These are phyloP conservation scores for Globisporangium canariense DNA, from an alignment of 352 stramenopile genomes.

Conservation along the genomic window DNA sequence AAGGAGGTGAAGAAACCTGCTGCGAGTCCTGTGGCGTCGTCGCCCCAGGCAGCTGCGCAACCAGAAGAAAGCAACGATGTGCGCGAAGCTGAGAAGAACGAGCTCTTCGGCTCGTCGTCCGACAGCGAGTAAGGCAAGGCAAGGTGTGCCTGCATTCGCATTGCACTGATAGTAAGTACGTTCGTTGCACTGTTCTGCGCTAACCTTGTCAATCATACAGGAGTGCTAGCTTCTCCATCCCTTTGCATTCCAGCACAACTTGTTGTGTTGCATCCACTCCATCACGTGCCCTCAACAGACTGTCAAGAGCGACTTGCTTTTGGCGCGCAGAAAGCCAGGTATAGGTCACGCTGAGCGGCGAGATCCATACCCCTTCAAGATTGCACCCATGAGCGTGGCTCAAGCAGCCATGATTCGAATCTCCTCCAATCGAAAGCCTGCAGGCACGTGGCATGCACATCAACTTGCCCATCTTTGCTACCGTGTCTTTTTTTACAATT, in stretches of 20 bases:
- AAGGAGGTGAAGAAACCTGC: conserved; percentile 7
- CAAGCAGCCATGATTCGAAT: neutral
- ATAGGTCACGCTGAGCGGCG: too few relatives aligned
- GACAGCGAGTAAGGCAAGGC: conserved; percentile 55
- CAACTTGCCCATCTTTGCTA: neutral
- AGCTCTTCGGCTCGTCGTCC: conserved; percentile 83
- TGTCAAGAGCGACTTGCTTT: too few relatives aligned
- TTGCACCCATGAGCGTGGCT: too few relatives aligned
- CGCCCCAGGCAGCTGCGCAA: conserved; percentile 3
- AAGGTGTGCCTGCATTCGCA: neutral
- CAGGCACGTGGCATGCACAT: conserved; percentile 5
- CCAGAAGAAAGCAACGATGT: conserved; percentile 18
- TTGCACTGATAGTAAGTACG: neutral
- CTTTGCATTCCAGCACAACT: neutral
- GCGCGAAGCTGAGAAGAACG: conserved; percentile 71
- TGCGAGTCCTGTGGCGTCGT: neutral
- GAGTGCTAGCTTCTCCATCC: neutral
- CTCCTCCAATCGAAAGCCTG: conserved; percentile 13
- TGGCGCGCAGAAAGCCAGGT: too few relatives aligned
- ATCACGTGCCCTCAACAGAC: too few relatives aligned
- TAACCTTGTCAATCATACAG: neutral
- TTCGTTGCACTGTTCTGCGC: neutral
- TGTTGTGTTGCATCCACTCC: too few relatives aligned
- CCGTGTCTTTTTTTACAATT: conserved; percentile 2
- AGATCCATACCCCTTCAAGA: too few relatives aligned